Evolutionary conservation across 2,329 filamentous ascomycete species (phyloP).

Genomic region (Beauveria asiatica): DNA sequence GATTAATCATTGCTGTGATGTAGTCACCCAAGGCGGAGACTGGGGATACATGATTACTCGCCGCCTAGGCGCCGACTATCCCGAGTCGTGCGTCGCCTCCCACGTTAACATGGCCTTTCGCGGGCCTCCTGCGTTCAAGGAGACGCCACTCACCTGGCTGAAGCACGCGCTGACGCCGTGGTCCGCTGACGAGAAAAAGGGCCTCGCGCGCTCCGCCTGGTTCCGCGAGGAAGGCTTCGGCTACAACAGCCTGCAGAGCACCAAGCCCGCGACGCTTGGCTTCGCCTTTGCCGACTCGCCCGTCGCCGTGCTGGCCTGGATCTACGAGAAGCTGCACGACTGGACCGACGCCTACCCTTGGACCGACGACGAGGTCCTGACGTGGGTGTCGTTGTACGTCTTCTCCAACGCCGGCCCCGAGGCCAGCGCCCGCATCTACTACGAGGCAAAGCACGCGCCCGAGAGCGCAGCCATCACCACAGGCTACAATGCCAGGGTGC

Average conservation of each 20-base stretch:
- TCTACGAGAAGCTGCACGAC: constrained; percentile 67
- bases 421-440: constrained; percentile 61
- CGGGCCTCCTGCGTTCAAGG: constrained; percentile 39
- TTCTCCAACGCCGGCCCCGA: constrained; percentile 59
- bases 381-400: constrained; percentile 63
- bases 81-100: constrained; percentile 40
- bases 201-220: constrained; percentile 44
- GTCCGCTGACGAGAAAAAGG: constrained; percentile 39
- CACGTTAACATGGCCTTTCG: constrained; percentile 50
- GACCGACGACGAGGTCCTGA: constrained; percentile 65
- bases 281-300: constrained; percentile 61
- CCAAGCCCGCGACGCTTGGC: constrained; percentile 61
- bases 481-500: constrained; percentile 17
- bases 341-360: constrained; percentile 64
- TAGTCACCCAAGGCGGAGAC: constrained; percentile 55
- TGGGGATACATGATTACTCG: constrained; percentile 63
- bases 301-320: constrained; percentile 61
- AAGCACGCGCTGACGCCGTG: constrained; percentile 45
- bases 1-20: not conserved
- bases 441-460: constrained; percentile 47
- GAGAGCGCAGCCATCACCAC: not conserved
- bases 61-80: constrained; percentile 50
- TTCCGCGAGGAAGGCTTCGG: constrained; percentile 42
- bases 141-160: constrained; percentile 47
- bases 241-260: constrained; percentile 31